A percentile compares a stretch with the other conserved stretches of the same genome.
These are phyloP conservation scores for Toxoplasma gondii DNA, from an alignment of 169 alveolate species.

Conservation along the genomic window DNA sequence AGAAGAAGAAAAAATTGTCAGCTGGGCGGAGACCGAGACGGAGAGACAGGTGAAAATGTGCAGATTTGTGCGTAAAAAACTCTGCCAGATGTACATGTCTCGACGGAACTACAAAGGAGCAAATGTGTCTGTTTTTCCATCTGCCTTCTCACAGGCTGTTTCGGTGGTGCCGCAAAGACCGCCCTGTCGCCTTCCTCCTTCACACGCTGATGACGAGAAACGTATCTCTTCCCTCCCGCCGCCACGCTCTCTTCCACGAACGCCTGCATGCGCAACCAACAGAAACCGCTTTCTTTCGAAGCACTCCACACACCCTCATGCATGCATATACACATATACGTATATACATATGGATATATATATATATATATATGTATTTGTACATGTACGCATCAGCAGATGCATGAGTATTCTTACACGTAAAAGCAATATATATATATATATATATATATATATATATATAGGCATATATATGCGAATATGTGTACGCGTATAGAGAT, in stretches of 20 bases:
- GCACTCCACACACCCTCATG: too few species aligned
- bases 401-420: too few species aligned
- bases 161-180: not conserved
- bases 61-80: not conserved
- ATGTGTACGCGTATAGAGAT: not conserved
- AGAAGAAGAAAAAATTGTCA: too few species aligned
- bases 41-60: too few species aligned
- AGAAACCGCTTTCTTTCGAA: not conserved
- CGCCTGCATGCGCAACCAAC: not conserved
- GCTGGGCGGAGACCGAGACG: too few species aligned
- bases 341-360: too few species aligned
- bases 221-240: constrained; percentile 13
- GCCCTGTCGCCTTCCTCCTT: not conserved
- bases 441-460: not conserved
- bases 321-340: too few species aligned
- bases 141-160: not conserved
- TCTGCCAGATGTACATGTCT: too few species aligned
- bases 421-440: too few species aligned
- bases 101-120: too few species aligned
- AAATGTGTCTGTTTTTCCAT: too few species aligned
- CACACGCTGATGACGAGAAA: not conserved
- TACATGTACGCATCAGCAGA: not conserved
- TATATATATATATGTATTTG: not conserved
- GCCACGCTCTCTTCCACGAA: constrained; percentile 7
- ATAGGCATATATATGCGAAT: not conserved